Conservation (phyloP, 371 early-diverging fungal species). For the Mortierella sp. region DNA sequence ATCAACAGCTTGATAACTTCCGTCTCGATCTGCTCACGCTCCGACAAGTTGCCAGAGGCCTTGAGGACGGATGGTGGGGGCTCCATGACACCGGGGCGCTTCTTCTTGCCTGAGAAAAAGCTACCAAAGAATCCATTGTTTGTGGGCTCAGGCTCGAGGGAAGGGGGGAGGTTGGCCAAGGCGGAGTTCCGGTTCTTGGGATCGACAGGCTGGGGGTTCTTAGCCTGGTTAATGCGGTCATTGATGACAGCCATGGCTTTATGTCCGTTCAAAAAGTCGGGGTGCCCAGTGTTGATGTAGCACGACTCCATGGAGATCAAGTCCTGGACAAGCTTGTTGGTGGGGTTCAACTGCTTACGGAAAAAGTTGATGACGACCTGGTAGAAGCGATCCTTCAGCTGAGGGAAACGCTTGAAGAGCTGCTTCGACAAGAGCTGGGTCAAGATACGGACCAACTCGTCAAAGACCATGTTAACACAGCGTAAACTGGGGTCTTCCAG, state of each 20-base stretch:
- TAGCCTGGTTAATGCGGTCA: slow-evolving; percentile 83
- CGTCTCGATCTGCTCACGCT: slow-evolving; percentile 97
- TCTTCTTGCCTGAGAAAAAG: slow-evolving; percentile 88
- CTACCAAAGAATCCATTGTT: slow-evolving; percentile 94
- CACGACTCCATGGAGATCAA: slow-evolving; percentile 93
- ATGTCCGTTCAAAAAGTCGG: slow-evolving; percentile 98
- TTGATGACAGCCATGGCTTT: slow-evolving; percentile 94
- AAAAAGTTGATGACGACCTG: slow-evolving; percentile 92
- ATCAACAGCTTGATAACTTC: slow-evolving; percentile 98
- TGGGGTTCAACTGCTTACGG: slow-evolving; percentile 89
- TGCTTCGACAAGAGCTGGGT: slow-evolving; percentile 91
- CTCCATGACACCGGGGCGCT: slow-evolving; percentile 85
- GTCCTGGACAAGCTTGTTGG: slow-evolving; percentile 95
- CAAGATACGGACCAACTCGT: slow-evolving; percentile 95
- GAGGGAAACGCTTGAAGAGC: slow-evolving; percentile 96
- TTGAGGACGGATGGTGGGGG: slow-evolving; percentile 95
- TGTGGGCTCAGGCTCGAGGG: slow-evolving; percentile 64
- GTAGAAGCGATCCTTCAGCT: slow-evolving; percentile 91
- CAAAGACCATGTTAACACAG: slow-evolving; percentile 94
- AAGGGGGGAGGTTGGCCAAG: slow-evolving; percentile 56
- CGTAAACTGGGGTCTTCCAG: slow-evolving; percentile 97
- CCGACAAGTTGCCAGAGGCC: slow-evolving; percentile 94
- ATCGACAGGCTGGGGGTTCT: slow-evolving; percentile 62
- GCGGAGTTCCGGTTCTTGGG: slow-evolving; percentile 63
- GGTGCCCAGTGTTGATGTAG: slow-evolving; percentile 99